Base-by-base conservation (phyloP, 768 basidiomycete species). In the Tricholoma flavovirens region DNA sequence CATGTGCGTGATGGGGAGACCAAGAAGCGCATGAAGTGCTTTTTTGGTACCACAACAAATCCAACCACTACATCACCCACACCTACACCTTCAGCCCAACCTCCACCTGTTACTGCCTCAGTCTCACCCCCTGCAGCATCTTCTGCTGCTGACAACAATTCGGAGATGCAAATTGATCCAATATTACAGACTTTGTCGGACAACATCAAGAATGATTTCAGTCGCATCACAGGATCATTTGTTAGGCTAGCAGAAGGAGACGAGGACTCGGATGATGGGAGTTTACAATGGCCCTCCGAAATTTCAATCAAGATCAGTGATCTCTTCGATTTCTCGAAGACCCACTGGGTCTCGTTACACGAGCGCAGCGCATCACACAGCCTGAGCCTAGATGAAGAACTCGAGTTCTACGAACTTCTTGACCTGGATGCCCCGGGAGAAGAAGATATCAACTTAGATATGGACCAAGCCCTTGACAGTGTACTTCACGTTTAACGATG, bases 391-490 rank as follows among this genome's bases (percentile, higher is more conserved):
- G 53, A 58, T n/a, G 57, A 54, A 12, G 54, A 58, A 29, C 19
- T 59, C 4, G 38, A 59, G 38, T 21, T 55, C 12, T 55, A 59
- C 51, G 58, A 59, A n/a, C 26, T 59, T 6, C n/a, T 59, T 32
- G 54, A 59, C 45, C 30, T 59, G 17, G 58, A 59, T 59, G 58
- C 54, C 15, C 33, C 26, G 10, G 58, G 58, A 6, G 58, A 55
- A 32, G 58, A 49, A 11, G 54, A 52, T 48, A 29, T n/a, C 10
- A 40, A 59, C 19, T 14, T 49, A 22, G 35, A 49, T 9, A 17
- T 56, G 5, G 55, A 51, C n/a, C 35, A 30, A 5, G 29, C 30
- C 11, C 30, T 49, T 49, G 48, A 49, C 48, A 26, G 26, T 49
- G 48, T 51, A 32, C 24, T 32, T 32, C 21, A 21, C 7, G 15